Conservation (phyloP, 2,329 filamentous ascomycete species). For the Aureobasidium leucospermi region DNA sequence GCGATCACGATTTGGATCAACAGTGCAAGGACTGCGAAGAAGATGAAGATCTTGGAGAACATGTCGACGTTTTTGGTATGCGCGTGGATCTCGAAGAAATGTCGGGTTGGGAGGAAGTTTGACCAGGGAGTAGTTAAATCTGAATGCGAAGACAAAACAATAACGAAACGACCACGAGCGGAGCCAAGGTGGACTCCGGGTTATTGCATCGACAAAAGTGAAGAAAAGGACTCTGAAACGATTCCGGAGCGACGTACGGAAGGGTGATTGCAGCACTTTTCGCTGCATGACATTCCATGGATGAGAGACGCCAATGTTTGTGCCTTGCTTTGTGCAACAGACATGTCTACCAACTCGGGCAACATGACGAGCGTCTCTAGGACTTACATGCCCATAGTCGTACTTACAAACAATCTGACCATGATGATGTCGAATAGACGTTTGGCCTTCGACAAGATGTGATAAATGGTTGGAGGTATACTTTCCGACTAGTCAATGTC, state of each 20-base stretch:
- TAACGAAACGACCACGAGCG: neutral
- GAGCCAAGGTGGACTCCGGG: neutral
- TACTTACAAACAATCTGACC: neutral
- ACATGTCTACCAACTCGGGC: neutral
- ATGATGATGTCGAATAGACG: neutral
- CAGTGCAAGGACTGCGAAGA: conserved; percentile 39
- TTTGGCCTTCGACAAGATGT: neutral
- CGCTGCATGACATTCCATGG: conserved; percentile 1
- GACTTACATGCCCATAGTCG: neutral
- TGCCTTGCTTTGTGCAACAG: conserved; percentile 5
- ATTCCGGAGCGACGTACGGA: neutral
- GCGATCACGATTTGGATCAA: conserved; percentile 36
- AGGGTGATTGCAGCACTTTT: neutral
- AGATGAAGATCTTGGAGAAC: conserved; percentile 38
- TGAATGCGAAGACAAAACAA: neutral
- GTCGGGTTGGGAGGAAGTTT: neutral
- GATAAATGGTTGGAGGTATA: neutral
- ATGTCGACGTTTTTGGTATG: conserved; percentile 27
- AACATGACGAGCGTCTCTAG: neutral
- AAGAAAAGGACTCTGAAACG: neutral
- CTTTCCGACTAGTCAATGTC: too few relatives aligned
- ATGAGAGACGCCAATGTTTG: neutral
- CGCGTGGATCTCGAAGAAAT: neutral
- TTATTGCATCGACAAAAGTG: neutral
- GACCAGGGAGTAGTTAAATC: too few relatives aligned